Evolutionary conservation across 192 early-diverging fungal genomes (phyloP), one percentile per base, ranked within the genome.

Genomic region (Coemansia sp.): DNA sequence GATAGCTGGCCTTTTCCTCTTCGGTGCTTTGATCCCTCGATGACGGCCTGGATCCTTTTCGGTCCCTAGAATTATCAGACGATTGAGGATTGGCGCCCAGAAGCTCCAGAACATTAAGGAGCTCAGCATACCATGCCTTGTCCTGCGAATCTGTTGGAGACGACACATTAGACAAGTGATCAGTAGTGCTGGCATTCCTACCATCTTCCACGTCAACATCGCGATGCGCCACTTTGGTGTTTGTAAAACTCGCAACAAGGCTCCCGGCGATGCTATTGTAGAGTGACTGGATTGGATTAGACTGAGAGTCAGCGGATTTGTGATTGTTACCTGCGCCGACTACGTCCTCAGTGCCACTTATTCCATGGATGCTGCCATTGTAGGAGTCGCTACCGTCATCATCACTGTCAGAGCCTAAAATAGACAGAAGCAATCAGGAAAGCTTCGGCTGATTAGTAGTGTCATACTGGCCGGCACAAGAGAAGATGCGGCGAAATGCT

Each of bases 261-360:
- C 50, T n/a, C 3, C 21, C 24, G 22, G 31, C 7, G 30, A 63
- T 47, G 34, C 56, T 53, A 32, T 50, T 50, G 62, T 64, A 63
- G 23, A 68, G 57, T n/a, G 62, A 26, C 60, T 64, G 65, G 21
- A 59, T 34, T 19, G 56, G 30, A 5, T 22, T 27, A 18, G 51
- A 22, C 30, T 54, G 51, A 6, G 51, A 10, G 18, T 49, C 19
- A 38, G 10, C 34, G 8, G 34, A 38, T 1, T 38, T 12, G 34
- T 9, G 34, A 12, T 38, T 12, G 10, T 38, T 38, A 38, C 10
- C 34, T 38, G 34, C 34, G 34, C 34, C 8, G 34, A 12, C 34
- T 51, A 31, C 51, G 28, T 61, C 51, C 49, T 61, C 28, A 7
- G 49, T 61, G 60, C 49, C 30, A 27, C 60, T 61, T 32, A 28